phyloP scores from a whole-genome alignment of 2,329 filamentous ascomycete species.

The Graphiopsis chlorocephala region DNA sequence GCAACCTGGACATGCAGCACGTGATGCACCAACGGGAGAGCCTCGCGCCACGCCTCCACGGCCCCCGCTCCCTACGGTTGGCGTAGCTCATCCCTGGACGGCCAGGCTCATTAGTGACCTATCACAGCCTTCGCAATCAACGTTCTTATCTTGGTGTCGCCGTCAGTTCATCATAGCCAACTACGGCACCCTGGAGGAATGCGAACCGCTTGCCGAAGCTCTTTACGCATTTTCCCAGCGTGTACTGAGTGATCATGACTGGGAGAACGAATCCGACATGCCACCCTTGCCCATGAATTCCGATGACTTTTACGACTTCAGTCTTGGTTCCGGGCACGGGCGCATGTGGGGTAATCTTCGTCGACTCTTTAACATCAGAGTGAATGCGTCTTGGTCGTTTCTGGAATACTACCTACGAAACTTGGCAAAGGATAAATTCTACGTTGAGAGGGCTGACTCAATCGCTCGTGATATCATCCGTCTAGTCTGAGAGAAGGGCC shows the following conservation, averaged over 20 bases:
- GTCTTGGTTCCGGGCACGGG: neutral
- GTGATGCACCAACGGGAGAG: no score
- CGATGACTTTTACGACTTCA: neutral
- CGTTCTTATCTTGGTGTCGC: neutral
- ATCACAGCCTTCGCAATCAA: neutral
- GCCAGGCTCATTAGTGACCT: neutral
- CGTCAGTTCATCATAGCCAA: neutral
- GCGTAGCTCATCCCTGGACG: neutral
- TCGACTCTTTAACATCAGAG: neutral
- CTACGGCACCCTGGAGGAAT: neutral
- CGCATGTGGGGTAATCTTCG: neutral
- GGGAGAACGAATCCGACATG: neutral
- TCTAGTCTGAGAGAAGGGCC: neutral
- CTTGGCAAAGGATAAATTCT: neutral
- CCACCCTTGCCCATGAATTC: neutral
- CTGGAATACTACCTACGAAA: neutral
- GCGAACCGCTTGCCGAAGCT: neutral
- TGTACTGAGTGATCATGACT: neutral
- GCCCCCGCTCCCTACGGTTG: neutral
- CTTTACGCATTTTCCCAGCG: neutral
- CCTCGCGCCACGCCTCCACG: neutral
- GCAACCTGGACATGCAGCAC: neutral
- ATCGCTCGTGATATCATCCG: neutral
- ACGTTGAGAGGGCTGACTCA: neutral
- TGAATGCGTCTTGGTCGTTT: neutral